A percentile compares a stretch with the other conserved stretches of the same genome.
These are phyloP conservation scores for Diutina ranongensis DNA, from an alignment of 1,139 yeast species.

Conservation along the genomic window DNA sequence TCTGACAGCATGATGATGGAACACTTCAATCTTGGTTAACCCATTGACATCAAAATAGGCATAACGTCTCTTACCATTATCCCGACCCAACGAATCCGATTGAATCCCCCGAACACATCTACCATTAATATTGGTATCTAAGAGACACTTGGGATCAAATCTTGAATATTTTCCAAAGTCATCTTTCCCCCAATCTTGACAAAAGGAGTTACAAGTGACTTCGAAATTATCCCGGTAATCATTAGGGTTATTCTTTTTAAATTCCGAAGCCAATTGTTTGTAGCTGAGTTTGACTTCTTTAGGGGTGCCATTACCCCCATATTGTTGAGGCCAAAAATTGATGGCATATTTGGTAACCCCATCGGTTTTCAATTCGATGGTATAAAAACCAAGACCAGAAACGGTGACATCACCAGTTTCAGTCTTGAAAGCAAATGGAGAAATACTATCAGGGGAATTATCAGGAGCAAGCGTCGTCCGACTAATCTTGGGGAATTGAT, in stretches of 20 bases:
- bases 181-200: constrained; percentile 25
- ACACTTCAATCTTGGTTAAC: constrained; percentile 43
- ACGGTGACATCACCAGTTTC: constrained; percentile 26
- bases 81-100: constrained; percentile 32
- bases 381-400: constrained; percentile 44
- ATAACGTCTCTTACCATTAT: constrained; percentile 14
- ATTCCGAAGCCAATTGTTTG: constrained; percentile 30
- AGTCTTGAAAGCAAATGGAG: constrained; percentile 34
- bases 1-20: constrained; percentile 68
- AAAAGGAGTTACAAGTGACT: constrained; percentile 36
- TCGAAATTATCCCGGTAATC: constrained; percentile 27
- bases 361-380: constrained; percentile 53
- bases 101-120: constrained; percentile 32
- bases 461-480: constrained; percentile 17
- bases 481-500: constrained; percentile 27
- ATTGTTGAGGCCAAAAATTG: constrained; percentile 44
- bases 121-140: constrained; percentile 32
- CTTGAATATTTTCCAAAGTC: constrained; percentile 17
- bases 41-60: constrained; percentile 21
- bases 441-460: constrained; percentile 14
- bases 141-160: constrained; percentile 10
- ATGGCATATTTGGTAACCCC: constrained; percentile 55
- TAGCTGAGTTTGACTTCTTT: constrained; percentile 38
- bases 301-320: constrained; percentile 53
- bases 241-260: constrained; percentile 15